Evolutionary conservation across 768 basidiomycete species (phyloP).

Genomic region (Termitomyces sp.): DNA sequence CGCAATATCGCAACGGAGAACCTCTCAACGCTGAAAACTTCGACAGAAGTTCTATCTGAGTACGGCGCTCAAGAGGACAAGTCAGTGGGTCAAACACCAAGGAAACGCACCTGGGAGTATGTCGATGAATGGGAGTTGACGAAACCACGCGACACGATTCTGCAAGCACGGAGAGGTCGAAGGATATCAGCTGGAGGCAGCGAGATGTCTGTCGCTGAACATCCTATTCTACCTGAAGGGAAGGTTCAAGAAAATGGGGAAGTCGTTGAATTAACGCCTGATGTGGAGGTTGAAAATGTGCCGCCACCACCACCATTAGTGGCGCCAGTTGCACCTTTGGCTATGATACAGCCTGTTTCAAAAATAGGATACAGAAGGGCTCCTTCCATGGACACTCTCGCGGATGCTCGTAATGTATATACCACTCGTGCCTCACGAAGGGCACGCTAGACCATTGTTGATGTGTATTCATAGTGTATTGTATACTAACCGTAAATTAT

Average conservation of each 20-base stretch:
- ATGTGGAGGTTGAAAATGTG: constrained; percentile 11
- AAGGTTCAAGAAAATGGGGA: constrained; percentile 21
- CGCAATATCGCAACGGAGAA: constrained; percentile 34
- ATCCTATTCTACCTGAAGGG: constrained; percentile 26
- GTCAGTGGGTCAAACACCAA: constrained; percentile 70
- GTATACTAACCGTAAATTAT: constrained; percentile 5
- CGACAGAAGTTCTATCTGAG: constrained; percentile 44
- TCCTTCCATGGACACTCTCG: constrained; percentile 27
- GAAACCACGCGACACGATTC: constrained; percentile 50
- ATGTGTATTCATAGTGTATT: neutral
- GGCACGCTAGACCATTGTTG: constrained; percentile 16
- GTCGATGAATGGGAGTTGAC: constrained; percentile 71
- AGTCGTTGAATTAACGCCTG: constrained; percentile 5
- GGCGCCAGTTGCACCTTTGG: neutral
- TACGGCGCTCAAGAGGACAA: constrained; percentile 58
- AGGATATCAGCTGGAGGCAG: constrained; percentile 20
- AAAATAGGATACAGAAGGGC: constrained; percentile 18
- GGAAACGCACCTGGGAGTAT: constrained; percentile 68
- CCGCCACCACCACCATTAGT: neutral
- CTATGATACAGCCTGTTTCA: constrained; percentile 19
- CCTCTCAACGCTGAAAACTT: constrained; percentile 43
- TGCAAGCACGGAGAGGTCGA: constrained; percentile 44
- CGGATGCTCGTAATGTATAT: constrained; percentile 38
- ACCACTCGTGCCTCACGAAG: constrained; percentile 27
- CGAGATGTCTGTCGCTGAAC: constrained; percentile 33